Conservation (phyloP, 2,329 filamentous ascomycete species). For the Scleromitrula shiraiana region DNA sequence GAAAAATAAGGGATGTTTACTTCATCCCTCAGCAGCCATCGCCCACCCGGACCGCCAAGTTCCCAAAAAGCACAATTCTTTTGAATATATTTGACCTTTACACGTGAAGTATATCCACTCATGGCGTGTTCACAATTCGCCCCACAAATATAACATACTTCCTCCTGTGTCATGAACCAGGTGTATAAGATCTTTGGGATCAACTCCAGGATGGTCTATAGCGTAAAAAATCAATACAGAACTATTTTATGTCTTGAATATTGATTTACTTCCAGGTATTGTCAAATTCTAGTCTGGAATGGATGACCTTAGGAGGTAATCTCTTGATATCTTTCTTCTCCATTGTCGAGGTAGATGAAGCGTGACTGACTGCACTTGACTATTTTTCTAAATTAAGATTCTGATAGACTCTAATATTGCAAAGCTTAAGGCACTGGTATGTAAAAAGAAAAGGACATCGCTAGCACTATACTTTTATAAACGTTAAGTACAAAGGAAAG, state of each 20-base stretch:
- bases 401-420: neutral
- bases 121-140: accelerated
- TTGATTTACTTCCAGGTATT: neutral
- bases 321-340: too few relatives aligned
- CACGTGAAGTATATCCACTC: neutral
- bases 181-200: neutral
- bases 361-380: neutral
- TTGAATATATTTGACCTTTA: neutral
- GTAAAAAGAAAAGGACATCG: neutral
- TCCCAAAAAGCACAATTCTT: neutral
- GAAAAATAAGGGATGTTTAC: neutral
- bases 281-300: neutral
- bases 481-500: neutral
- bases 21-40: neutral
- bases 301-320: neutral
- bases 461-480: too few relatives aligned
- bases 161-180: neutral
- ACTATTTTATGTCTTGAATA: neutral
- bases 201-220: neutral
- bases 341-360: neutral
- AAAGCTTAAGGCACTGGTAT: neutral
- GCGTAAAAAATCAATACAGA: neutral
- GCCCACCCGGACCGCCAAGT: neutral
- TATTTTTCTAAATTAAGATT: too few relatives aligned
- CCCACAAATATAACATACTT: neutral